Conservation (phyloP, 108 stramenopile species). For the Stephanodiscus triporus region DNA sequence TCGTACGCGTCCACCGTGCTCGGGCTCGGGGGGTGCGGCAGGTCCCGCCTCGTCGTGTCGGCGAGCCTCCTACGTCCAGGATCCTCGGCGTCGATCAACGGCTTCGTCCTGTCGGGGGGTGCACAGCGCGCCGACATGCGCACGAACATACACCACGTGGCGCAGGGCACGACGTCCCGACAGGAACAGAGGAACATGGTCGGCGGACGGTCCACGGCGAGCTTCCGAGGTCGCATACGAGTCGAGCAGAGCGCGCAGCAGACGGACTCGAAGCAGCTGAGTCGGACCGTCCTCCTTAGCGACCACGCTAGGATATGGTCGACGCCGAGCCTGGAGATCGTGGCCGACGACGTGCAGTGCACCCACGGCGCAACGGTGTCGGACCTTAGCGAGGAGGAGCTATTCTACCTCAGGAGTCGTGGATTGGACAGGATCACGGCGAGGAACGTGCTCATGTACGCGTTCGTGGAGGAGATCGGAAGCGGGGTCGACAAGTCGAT, state of each 20-base stretch:
- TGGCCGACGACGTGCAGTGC: constrained; percentile 95
- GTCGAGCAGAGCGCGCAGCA: constrained; percentile 94
- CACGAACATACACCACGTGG: constrained; percentile 91
- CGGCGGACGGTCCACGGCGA: constrained; percentile 80
- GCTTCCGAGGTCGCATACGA: constrained; percentile 93
- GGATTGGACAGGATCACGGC: constrained; percentile 77
- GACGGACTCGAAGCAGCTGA: constrained; percentile 90
- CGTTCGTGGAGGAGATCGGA: constrained; percentile 83
- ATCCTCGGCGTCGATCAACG: constrained; percentile 67
- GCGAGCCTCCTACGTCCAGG: constrained; percentile 71
- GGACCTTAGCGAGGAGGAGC: constrained; percentile 93
- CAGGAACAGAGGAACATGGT: constrained; percentile 94
- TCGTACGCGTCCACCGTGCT: constrained; percentile 67
- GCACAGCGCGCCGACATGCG: constrained; percentile 86
- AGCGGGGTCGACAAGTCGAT: constrained; percentile 59
- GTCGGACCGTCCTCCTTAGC: constrained; percentile 84
- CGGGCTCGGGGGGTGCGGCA: constrained; percentile 84
- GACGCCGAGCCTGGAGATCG: constrained; percentile 93
- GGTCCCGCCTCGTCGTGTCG: constrained; percentile 67
- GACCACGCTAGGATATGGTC: constrained; percentile 86
- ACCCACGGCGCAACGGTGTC: constrained; percentile 96
- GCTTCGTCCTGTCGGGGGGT: constrained; percentile 81
- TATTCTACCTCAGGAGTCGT: constrained; percentile 91
- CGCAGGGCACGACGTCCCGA: constrained; percentile 72
- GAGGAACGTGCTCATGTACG: constrained; percentile 88